Evolutionary conservation across 768 basidiomycete species (phyloP), one percentile per base, ranked within the genome.

Genomic region (Lactarius psammicola): DNA sequence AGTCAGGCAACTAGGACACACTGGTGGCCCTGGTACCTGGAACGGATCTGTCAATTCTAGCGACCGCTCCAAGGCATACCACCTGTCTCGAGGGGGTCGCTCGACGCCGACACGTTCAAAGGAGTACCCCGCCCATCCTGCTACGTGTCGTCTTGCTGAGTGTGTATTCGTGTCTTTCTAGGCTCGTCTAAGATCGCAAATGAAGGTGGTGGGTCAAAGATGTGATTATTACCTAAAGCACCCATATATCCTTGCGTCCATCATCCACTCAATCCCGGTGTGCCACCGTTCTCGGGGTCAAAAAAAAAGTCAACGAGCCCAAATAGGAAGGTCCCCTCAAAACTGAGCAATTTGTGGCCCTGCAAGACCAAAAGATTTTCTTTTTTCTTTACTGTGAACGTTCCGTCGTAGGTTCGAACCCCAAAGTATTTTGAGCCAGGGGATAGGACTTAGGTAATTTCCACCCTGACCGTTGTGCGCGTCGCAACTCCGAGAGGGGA

Each of bases 101-200:
- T 30, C 36, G 26, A 54, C 38, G 60, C 56, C 51, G 61, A 55
- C 61, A 66, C 31, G 60, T 63, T 62, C 53, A 61, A 38, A 34
- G 51, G 56, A 46, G 56, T 40, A 61, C 56, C 11, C 56, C 51
- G 65, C 60, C 30, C 46, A 0, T 58, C 56, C 31, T 46, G 65
- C 65, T 62, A 66, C 65, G 65, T 66, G 65, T 66, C 65, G 17
- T 59, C 53, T 66, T 55, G 54, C 57, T 36, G 61, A 40, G 36
- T 51, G 9, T 26, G 46, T 53, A 60, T 62, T 66, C 36, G 57
- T 59, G 58, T 34, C 51, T 46, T 49, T 44, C 40, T 40, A 30
- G 42, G 56, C 65, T 61, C 65, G 33, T 23, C 40, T 18, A 26
- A 20, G 49, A 63, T 58, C 53, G 65, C 49, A 66, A 66, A 66